These are phyloP conservation scores for Yamadazyma blattariae DNA, from an alignment of 1,139 yeast genomes.

Conservation along the genomic window DNA sequence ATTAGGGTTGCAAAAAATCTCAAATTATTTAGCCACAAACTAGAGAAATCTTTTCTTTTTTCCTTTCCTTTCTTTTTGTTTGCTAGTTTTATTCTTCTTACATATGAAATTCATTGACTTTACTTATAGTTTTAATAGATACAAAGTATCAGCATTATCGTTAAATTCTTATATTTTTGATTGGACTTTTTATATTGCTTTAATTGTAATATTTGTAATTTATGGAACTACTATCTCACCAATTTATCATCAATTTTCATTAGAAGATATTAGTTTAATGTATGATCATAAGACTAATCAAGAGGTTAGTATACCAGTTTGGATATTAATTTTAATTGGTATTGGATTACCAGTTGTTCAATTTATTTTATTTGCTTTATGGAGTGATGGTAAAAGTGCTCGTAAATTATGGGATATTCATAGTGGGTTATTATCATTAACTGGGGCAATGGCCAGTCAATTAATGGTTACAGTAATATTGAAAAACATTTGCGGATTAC, in stretches of 20 bases:
- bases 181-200: constrained; percentile 26
- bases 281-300: constrained; percentile 31
- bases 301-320: constrained; percentile 29
- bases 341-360: constrained; percentile 33
- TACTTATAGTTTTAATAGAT: constrained; percentile 1
- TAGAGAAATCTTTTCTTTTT: neutral
- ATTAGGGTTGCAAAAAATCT: no score
- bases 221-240: constrained; percentile 37
- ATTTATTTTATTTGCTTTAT: constrained; percentile 21
- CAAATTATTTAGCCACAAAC: neutral
- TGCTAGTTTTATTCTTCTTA: neutral
- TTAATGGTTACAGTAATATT: constrained; percentile 38
- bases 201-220: constrained; percentile 22
- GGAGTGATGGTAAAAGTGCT: constrained; percentile 12
- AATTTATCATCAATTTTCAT: constrained; percentile 39
- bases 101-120: constrained; percentile 7
- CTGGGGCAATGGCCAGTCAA: constrained; percentile 41
- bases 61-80: neutral
- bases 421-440: constrained; percentile 31
- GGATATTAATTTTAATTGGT: constrained; percentile 25
- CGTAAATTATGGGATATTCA: constrained; percentile 44
- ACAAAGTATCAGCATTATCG: constrained; percentile 22
- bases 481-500: constrained; percentile 44
- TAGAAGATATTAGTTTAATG: constrained; percentile 28
- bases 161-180: constrained; percentile 34